Percentiles rank a stretch among this genome's conserved stretches.
These are phyloP conservation scores for Fusarium nisikadoi DNA, from an alignment of 2,329 filamentous ascomycete species.

Conservation along the genomic window DNA sequence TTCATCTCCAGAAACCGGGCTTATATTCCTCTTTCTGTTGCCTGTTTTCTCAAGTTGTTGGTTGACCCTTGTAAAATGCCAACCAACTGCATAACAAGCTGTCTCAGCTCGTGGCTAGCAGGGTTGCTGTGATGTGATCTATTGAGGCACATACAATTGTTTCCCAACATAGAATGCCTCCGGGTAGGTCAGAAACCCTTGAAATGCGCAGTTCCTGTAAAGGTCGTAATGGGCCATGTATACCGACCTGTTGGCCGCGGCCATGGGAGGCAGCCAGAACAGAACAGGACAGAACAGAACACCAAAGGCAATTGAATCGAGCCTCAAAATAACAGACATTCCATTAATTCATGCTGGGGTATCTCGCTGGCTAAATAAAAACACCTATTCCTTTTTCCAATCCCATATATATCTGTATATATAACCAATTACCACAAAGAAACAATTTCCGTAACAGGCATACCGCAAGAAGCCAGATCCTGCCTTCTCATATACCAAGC, in stretches of 20 bases:
- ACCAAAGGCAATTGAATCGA: accelerated
- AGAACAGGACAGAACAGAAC: background rate
- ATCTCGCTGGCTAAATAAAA: slow-evolving; percentile 26
- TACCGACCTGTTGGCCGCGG: background rate
- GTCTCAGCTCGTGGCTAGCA: background rate
- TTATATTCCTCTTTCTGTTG: background rate
- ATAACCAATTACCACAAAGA: slow-evolving; percentile 35
- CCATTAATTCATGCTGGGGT: slow-evolving; percentile 25
- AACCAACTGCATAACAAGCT: background rate
- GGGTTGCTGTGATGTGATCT: background rate
- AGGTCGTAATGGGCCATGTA: background rate
- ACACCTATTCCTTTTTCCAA: slow-evolving; percentile 2
- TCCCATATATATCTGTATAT: background rate
- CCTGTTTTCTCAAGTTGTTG: background rate
- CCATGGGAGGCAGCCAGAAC: slow-evolving; percentile 6
- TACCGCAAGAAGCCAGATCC: slow-evolving; percentile 8
- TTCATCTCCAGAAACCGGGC: background rate
- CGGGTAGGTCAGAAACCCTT: background rate
- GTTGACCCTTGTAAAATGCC: background rate
- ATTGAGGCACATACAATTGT: background rate
- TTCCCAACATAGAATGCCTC: background rate
- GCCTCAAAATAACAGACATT: background rate
- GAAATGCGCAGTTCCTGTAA: background rate
- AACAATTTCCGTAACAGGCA: slow-evolving; percentile 34
- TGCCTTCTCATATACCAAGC: slow-evolving; percentile 36